Conservation (phyloP, 805 yeast species). For the Ogataea trehalophila region DNA sequence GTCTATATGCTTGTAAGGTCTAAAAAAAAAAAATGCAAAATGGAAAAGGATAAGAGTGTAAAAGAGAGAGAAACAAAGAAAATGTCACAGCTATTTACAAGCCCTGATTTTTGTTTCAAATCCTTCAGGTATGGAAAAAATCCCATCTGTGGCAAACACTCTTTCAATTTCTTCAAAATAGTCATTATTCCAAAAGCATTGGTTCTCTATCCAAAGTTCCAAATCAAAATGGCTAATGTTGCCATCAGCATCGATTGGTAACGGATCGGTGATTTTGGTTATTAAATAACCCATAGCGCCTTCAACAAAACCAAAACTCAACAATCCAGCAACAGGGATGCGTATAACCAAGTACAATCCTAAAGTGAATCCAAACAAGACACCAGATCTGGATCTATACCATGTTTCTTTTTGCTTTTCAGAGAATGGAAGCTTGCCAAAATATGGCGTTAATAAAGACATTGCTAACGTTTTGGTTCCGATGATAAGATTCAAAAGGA, state of each 20-base stretch:
- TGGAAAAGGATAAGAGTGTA: too few species aligned
- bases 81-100: too few species aligned
- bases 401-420: constrained; percentile 40
- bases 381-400: constrained; percentile 50
- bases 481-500: constrained; percentile 39
- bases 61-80: too few species aligned
- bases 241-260: constrained; percentile 21
- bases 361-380: constrained; percentile 51
- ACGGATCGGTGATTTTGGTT: constrained; percentile 48
- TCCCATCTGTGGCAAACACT: too few species aligned
- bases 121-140: too few species aligned
- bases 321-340: constrained; percentile 42
- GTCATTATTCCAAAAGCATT: constrained; percentile 15
- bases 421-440: constrained; percentile 41
- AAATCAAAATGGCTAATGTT: background rate
- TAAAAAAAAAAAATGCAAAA: too few species aligned
- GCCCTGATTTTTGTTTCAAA: too few species aligned
- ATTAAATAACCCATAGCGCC: constrained; percentile 49
- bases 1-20: too few species aligned
- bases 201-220: constrained; percentile 11
- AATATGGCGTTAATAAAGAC: constrained; percentile 48
- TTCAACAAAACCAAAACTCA: constrained; percentile 49
- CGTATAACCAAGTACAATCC: constrained; percentile 39
- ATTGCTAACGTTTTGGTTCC: constrained; percentile 41
- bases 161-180: constrained; percentile 13